Evolutionary conservation across 768 basidiomycete species (phyloP).

Genomic region (Leccinum broughii): DNA sequence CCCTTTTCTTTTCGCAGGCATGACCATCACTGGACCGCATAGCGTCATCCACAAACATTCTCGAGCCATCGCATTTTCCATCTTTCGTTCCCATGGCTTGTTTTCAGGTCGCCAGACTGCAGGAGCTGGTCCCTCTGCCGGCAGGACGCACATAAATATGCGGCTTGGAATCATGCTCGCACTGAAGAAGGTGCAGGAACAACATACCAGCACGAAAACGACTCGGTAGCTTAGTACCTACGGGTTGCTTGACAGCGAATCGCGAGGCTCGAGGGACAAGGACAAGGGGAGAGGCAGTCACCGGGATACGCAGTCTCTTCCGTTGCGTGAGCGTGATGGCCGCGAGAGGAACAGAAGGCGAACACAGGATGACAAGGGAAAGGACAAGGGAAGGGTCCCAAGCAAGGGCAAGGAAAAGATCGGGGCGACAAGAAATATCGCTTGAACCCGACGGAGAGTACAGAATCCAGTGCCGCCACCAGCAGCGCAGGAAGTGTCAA

Average conservation of each 20-base stretch:
- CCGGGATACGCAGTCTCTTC: neutral
- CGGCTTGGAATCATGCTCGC: slow-evolving; percentile 59
- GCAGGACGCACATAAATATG: slow-evolving; percentile 29
- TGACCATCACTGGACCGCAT: slow-evolving; percentile 53
- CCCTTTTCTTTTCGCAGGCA: slow-evolving; percentile 40
- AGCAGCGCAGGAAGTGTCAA: slow-evolving; percentile 6
- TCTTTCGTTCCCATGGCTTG: slow-evolving; percentile 61
- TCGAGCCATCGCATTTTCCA: slow-evolving; percentile 74
- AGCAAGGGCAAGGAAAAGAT: slow-evolving; percentile 35
- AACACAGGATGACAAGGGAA: slow-evolving; percentile 15
- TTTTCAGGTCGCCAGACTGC: slow-evolving; percentile 19
- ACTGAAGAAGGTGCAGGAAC: slow-evolving; percentile 73
- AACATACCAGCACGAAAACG: slow-evolving; percentile 76
- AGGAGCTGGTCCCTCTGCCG: slow-evolving; percentile 7
- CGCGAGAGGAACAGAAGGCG: slow-evolving; percentile 27
- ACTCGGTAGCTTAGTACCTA: slow-evolving; percentile 67
- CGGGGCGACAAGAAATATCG: slow-evolving; percentile 31
- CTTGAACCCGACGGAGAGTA: slow-evolving; percentile 31
- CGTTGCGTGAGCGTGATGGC: slow-evolving; percentile 20
- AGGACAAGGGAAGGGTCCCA: slow-evolving; percentile 17
- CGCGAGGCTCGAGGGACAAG: slow-evolving; percentile 22
- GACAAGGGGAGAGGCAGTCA: slow-evolving; percentile 12
- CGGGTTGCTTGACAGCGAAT: slow-evolving; percentile 57
- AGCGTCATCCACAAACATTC: slow-evolving; percentile 83
- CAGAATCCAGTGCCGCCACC: neutral